Base-by-base conservation (phyloP, 2,329 filamentous ascomycete species). In the Truncatella angustata region DNA sequence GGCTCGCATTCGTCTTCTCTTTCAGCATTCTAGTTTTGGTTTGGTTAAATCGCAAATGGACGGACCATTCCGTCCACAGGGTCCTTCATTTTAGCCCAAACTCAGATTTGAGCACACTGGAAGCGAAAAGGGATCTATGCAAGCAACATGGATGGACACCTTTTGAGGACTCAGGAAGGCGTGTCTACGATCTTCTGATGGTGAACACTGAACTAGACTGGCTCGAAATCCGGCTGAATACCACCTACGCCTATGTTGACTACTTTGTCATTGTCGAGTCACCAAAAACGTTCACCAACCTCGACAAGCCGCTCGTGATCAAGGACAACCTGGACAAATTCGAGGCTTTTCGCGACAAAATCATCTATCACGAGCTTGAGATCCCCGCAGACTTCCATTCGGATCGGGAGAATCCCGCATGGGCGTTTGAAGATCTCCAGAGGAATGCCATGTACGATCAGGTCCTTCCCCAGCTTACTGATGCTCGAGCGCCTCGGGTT, bases 201-300 rank as follows among this genome's bases (percentile, higher is more conserved):
- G 67, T 86, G 58, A 85, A 83, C 58, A 78, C 74, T 3, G 84
- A 87, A 67, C 72, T 87, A 11, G 84, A 87, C 67, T 84, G 81
- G 75, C 73, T 87, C 37, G 84, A 87, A 64, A 80, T 88, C 44
- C 79, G 82, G 10, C 71, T 87, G 3, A 74, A 82, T 59, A 79
- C 79, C 3, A 74, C 84, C 14, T 78, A 79, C 52, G 66, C 77
- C 35, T 68, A 78, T 37, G 81, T 87, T 54, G 84, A 87, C 68
- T 85, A 85, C 66, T 87, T 85, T 58, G 72, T 87, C 60, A 75
- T 87, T 30, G 75, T 86, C 47, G 84, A 87, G 68, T 76, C 79
- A 1, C 64, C 70, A 16, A 75, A 70, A 46, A 85, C 82, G 1
- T 86, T 86, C 58, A 84, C 82, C 14, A 77, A 77, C 32, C 69